A percentile compares a stretch with the other conserved stretches of the same genome.
Evolutionary conservation across 2,329 filamentous ascomycete species (phyloP).

Genomic region (Rhexocercosporidium sp.): DNA sequence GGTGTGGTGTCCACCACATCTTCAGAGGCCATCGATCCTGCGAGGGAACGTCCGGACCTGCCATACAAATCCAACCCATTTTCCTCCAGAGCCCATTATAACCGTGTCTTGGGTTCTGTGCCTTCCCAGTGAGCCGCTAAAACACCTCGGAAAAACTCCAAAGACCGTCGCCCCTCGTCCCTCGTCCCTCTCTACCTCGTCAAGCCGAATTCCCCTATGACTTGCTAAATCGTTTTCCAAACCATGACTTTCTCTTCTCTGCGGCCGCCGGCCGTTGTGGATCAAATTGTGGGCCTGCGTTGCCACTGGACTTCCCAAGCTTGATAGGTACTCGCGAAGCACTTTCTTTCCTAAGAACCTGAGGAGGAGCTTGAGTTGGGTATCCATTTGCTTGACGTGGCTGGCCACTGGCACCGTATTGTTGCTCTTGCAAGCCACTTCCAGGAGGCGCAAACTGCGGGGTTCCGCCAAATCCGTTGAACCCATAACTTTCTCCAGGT

Average conservation of each 20-base stretch:
- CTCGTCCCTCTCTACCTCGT: constrained; percentile 14
- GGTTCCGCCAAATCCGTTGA: constrained; percentile 49
- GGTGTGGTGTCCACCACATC: background rate
- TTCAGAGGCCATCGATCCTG: background rate
- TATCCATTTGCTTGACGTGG: constrained; percentile 31
- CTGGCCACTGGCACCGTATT: constrained; percentile 33
- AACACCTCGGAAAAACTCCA: constrained; percentile 12
- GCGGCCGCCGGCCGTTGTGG: constrained; percentile 25
- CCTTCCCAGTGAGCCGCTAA: constrained; percentile 28
- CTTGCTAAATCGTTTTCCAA: constrained; percentile 81
- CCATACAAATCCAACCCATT: constrained; percentile 32
- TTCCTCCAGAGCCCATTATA: constrained; percentile 19
- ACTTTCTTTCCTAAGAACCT: constrained; percentile 35
- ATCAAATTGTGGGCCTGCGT: constrained; percentile 20
- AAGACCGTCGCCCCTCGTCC: too few species aligned
- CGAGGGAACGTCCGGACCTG: constrained; percentile 27
- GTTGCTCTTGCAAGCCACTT: constrained; percentile 42
- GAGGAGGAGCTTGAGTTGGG: constrained; percentile 29
- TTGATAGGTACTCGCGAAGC: constrained; percentile 37
- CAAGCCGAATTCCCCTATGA: constrained; percentile 39
- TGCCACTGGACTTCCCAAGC: constrained; percentile 35
- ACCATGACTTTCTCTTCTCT: constrained; percentile 91
- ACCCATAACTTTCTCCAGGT: constrained; percentile 68
- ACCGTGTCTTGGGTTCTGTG: constrained; percentile 20
- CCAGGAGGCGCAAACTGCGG: constrained; percentile 48